Conservation (phyloP, 805 yeast genomes). For the Candida ficus region DNA sequence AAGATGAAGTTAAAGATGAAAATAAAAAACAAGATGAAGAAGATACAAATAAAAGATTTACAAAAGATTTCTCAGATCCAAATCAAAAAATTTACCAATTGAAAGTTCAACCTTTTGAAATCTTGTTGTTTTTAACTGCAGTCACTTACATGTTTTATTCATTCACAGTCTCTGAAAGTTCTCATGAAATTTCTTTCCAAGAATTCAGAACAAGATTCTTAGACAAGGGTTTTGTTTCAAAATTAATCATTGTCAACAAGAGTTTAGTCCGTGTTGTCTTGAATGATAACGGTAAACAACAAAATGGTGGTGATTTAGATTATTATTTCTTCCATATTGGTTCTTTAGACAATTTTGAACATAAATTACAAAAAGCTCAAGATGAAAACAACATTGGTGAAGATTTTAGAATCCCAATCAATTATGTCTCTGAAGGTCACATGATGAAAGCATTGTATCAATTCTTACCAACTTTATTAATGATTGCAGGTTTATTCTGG, state of each 20-base stretch:
- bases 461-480: slow-evolving; percentile 80
- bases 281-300: slow-evolving; percentile 42
- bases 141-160: slow-evolving; percentile 29
- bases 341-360: slow-evolving; percentile 83
- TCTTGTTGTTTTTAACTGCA: slow-evolving; percentile 28
- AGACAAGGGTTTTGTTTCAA: slow-evolving; percentile 71
- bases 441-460: slow-evolving; percentile 59
- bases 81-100: slow-evolving; percentile 27
- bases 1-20: not conserved
- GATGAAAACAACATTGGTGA: slow-evolving; percentile 58
- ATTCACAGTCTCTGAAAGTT: slow-evolving; percentile 26
- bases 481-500: slow-evolving; percentile 86
- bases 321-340: slow-evolving; percentile 73
- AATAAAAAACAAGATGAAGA: not conserved
- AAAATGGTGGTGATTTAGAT: slow-evolving; percentile 33
- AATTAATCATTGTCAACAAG: slow-evolving; percentile 72
- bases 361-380: slow-evolving; percentile 70
- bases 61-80: slow-evolving; percentile 26
- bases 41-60: slow-evolving; percentile 17
- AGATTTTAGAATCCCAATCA: slow-evolving; percentile 71
- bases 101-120: slow-evolving; percentile 30
- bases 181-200: slow-evolving; percentile 78
- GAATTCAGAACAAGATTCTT: slow-evolving; percentile 75
- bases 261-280: slow-evolving; percentile 67
- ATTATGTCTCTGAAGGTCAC: slow-evolving; percentile 70